Percentiles rank a stretch among this genome's conserved stretches.
Conservation (phyloP, 2,329 filamentous ascomycete species). For the Monosporascus sp. region DNA sequence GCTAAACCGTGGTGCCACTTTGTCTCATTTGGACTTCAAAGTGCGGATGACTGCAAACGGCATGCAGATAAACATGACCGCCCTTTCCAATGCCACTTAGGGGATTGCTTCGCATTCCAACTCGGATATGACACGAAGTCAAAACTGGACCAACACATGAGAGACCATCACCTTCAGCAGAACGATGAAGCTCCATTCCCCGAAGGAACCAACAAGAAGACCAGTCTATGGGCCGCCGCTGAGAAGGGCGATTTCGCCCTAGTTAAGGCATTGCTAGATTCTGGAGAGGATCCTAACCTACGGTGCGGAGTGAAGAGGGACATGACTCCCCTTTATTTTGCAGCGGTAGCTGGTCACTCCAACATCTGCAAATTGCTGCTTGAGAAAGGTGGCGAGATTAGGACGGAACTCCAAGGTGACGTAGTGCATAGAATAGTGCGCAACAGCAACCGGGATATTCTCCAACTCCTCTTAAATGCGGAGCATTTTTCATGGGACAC, state of each 20-base stretch:
- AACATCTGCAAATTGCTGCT: background rate
- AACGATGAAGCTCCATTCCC: background rate
- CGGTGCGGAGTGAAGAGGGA: background rate
- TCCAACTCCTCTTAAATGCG: background rate
- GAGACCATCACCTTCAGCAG: background rate
- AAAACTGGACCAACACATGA: background rate
- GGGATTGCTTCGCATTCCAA: background rate
- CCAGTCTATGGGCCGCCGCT: background rate
- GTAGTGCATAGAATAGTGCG: background rate
- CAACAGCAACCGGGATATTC: background rate
- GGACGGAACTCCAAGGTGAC: background rate
- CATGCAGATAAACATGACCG: background rate
- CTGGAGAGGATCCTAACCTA: background rate
- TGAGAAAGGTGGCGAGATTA: background rate
- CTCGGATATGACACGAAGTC: background rate
- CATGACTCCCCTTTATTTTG: background rate
- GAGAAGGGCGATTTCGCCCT: background rate
- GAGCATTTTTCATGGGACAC: background rate
- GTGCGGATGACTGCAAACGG: background rate
- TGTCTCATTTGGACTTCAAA: constrained; percentile 3
- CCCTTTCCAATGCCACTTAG: background rate
- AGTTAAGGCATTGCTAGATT: background rate
- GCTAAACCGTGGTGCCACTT: constrained; percentile 4
- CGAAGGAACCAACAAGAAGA: background rate
- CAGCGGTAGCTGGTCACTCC: background rate